Percentiles rank a stretch among this genome's conserved stretches.
These are phyloP conservation scores for Fusarium sp. DNA, from an alignment of 2,329 filamentous ascomycete species.

Conservation along the genomic window DNA sequence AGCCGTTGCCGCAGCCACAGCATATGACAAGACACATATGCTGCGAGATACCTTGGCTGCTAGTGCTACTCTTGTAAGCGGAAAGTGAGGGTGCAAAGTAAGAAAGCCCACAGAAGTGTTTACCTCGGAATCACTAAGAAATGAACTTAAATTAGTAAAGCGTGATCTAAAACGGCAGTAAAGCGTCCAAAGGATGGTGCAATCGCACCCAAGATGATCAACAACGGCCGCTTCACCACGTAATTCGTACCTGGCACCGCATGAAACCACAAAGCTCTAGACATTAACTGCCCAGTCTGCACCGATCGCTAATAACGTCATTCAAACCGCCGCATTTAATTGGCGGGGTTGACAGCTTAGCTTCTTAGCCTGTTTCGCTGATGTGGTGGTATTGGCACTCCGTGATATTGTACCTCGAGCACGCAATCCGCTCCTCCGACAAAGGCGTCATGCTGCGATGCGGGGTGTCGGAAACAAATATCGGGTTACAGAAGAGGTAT, in stretches of 20 bases:
- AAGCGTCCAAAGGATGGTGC: slow-evolving; percentile 15
- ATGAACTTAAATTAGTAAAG: too few relatives aligned
- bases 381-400: slow-evolving; percentile 43
- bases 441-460: slow-evolving; percentile 45
- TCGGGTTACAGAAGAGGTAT: slow-evolving; percentile 17
- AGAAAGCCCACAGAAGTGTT: too few relatives aligned
- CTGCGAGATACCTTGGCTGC: too few relatives aligned
- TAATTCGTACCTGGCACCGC: slow-evolving; percentile 9
- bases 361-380: slow-evolving; percentile 21
- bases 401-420: slow-evolving; percentile 47
- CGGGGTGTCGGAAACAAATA: slow-evolving; percentile 37
- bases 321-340: slow-evolving; percentile 5
- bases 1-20: too few relatives aligned
- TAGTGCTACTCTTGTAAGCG: too few relatives aligned
- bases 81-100: too few relatives aligned
- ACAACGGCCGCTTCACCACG: background rate
- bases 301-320: slow-evolving; percentile 34
- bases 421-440: slow-evolving; percentile 44
- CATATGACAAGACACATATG: too few relatives aligned
- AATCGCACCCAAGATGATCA: slow-evolving; percentile 6
- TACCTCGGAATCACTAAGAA: too few relatives aligned
- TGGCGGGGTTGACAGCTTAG: slow-evolving; percentile 8
- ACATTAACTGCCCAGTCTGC: slow-evolving; percentile 1
- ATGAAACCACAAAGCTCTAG: background rate
- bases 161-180: background rate